These are phyloP conservation scores for Venturia asperata DNA, from an alignment of 2,329 filamentous ascomycete genomes.

Conservation along the genomic window DNA sequence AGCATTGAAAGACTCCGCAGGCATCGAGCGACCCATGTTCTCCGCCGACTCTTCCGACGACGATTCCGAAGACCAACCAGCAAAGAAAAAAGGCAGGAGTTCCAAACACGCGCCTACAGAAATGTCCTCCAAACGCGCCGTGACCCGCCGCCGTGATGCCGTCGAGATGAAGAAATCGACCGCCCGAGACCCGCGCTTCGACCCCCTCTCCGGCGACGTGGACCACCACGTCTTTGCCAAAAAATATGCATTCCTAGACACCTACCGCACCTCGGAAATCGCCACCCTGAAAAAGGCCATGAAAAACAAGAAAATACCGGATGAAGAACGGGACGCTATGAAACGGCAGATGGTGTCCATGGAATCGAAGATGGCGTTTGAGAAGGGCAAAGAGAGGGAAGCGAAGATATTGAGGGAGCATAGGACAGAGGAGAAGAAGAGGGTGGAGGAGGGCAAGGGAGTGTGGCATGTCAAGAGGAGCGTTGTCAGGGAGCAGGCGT, in stretches of 20 bases:
- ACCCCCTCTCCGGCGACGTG: constrained; percentile 51
- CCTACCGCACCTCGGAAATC: constrained; percentile 81
- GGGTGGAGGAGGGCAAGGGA: constrained; percentile 79
- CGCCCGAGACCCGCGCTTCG: constrained; percentile 81
- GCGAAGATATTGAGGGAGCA: constrained; percentile 65
- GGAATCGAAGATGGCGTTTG: constrained; percentile 68
- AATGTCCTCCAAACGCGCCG: constrained; percentile 73
- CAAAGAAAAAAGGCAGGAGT: constrained; percentile 40
- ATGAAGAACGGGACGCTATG: constrained; percentile 58
- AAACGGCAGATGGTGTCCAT: constrained; percentile 69
- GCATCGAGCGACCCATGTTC: background rate
- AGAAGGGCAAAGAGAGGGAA: constrained; percentile 58
- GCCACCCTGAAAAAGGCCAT: constrained; percentile 62
- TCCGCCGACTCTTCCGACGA: constrained; percentile 6
- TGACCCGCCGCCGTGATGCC: constrained; percentile 72
- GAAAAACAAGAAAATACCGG: constrained; percentile 50
- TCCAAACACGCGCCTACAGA: constrained; percentile 88
- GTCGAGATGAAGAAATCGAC: constrained; percentile 53
- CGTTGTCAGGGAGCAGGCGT: constrained; percentile 79
- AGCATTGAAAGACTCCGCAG: constrained; percentile 20
- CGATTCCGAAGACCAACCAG: constrained; percentile 20
- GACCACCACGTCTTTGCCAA: constrained; percentile 56
- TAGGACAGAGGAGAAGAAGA: constrained; percentile 72
- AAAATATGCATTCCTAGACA: constrained; percentile 81
- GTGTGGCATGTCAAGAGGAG: constrained; percentile 88